phyloP scores from a whole-genome alignment of 2,329 filamentous ascomycete genomes.

The Macrophomina pseudophaseolina region DNA sequence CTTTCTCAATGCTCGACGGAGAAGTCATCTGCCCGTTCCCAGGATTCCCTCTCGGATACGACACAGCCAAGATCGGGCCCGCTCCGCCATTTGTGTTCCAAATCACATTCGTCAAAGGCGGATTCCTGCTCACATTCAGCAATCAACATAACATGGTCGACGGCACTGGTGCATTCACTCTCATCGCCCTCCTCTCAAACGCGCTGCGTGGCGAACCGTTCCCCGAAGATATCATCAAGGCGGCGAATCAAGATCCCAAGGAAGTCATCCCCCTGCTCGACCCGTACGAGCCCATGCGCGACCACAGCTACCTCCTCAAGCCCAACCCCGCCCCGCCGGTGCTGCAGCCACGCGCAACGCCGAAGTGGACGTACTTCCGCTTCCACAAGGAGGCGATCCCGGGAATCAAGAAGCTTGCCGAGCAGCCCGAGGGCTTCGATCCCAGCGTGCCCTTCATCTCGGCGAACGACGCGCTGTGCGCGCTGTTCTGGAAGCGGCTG shows the following conservation, averaged over 20 bases:
- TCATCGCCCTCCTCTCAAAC: slow-evolving; percentile 33
- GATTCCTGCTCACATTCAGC: slow-evolving; percentile 35
- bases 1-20: slow-evolving; percentile 40
- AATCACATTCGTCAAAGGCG: slow-evolving; percentile 37
- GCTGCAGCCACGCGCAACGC: slow-evolving; percentile 20
- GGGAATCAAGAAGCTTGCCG: slow-evolving; percentile 30
- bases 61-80: slow-evolving; percentile 27
- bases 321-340: slow-evolving; percentile 17
- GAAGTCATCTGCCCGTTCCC: slow-evolving; percentile 35
- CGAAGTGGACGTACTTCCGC: slow-evolving; percentile 33
- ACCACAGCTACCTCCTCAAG: slow-evolving; percentile 29
- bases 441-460: slow-evolving; percentile 34
- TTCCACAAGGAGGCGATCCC: slow-evolving; percentile 29
- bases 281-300: slow-evolving; percentile 29
- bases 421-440: slow-evolving; percentile 31
- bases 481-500: slow-evolving; percentile 43
- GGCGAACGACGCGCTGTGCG: slow-evolving; percentile 40
- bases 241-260: slow-evolving; percentile 33
- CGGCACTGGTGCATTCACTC: slow-evolving; percentile 35
- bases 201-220: slow-evolving; percentile 31
- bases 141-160: slow-evolving; percentile 42
- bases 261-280: slow-evolving; percentile 32
- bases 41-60: slow-evolving; percentile 37
- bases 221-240: slow-evolving; percentile 27
- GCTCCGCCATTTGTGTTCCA: slow-evolving; percentile 33